These are phyloP conservation scores for Coelastrella sp. DNA, from an alignment of 139 green algal species.

Conservation along the genomic window DNA sequence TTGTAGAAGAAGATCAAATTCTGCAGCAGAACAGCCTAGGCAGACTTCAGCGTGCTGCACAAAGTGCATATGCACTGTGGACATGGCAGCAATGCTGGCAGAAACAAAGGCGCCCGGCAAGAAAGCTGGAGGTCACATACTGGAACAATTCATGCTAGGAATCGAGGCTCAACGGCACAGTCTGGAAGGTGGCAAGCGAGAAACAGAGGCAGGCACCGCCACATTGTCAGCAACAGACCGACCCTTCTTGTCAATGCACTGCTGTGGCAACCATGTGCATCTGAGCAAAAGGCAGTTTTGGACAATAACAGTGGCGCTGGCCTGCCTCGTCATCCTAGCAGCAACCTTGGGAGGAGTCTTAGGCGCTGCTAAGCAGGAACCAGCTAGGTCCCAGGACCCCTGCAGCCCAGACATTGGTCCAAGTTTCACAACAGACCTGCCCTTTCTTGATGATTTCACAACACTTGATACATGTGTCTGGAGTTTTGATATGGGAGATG, in stretches of 20 bases:
- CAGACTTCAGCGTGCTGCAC: too few relatives aligned
- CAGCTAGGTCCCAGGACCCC: too few relatives aligned
- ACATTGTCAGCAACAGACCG: neutral
- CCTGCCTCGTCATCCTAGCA: neutral
- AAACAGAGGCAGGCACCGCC: neutral
- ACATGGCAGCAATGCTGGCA: too few relatives aligned
- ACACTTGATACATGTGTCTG: neutral
- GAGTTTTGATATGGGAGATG: neutral
- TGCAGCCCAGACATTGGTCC: too few relatives aligned
- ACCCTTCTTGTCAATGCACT: neutral
- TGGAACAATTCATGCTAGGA: neutral
- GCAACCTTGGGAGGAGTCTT: neutral
- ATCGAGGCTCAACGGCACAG: neutral
- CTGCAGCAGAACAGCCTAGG: neutral
- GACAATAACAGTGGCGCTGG: neutral
- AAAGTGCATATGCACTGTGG: too few relatives aligned
- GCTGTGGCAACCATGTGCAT: neutral
- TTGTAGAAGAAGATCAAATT: neutral
- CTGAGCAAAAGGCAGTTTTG: neutral
- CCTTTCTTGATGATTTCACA: constrained; percentile 3
- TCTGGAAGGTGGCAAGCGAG: neutral
- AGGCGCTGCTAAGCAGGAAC: too few relatives aligned
- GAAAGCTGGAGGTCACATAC: neutral
- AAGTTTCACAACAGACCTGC: neutral
- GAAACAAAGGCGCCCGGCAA: neutral